Percentiles rank a stretch among this genome's conserved stretches.
phyloP scores from a whole-genome alignment of 1,139 yeast species.

The Saccharomyces hybrid region DNA sequence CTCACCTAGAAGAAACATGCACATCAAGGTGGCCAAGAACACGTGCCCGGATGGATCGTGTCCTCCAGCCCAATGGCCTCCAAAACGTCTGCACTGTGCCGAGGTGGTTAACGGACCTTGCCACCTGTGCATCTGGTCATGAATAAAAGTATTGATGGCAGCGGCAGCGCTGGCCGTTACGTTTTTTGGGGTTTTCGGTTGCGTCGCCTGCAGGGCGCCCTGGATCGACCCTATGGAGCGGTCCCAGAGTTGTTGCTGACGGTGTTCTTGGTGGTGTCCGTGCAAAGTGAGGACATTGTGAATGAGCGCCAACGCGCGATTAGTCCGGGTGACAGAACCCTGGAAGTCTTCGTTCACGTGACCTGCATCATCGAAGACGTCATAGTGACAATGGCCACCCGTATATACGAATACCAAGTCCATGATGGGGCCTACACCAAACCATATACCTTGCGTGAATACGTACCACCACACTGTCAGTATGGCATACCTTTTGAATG shows the following conservation, averaged over 20 bases:
- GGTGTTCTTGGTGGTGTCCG: slow-evolving; percentile 4
- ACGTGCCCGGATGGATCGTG: slow-evolving; percentile 97
- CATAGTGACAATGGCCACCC: slow-evolving; percentile 64
- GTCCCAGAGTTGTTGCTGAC: slow-evolving; percentile 1
- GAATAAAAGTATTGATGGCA: neutral
- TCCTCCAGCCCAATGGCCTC: slow-evolving; percentile 84
- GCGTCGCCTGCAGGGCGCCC: neutral
- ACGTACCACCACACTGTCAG: slow-evolving; percentile 29
- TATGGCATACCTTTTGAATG: slow-evolving; percentile 14
- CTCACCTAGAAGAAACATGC: slow-evolving; percentile 65
- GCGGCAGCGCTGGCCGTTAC: neutral
- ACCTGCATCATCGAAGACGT: slow-evolving; percentile 20
- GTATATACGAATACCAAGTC: slow-evolving; percentile 71
- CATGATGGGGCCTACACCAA: slow-evolving; percentile 57
- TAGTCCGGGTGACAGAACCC: slow-evolving; percentile 11
- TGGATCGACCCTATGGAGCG: neutral
- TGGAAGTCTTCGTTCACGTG: slow-evolving; percentile 19
- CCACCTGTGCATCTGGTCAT: neutral
- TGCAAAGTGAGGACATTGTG: slow-evolving; percentile 11
- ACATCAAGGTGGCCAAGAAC: slow-evolving; percentile 66
- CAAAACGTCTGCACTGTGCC: slow-evolving; percentile 49
- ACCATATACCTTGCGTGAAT: slow-evolving; percentile 26
- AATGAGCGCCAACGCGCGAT: slow-evolving; percentile 10
- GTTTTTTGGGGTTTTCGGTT: neutral
- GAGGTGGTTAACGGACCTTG: slow-evolving; percentile 31